Evolutionary conservation across 768 basidiomycete genomes (phyloP).

Genomic region (Leccinum boreale): DNA sequence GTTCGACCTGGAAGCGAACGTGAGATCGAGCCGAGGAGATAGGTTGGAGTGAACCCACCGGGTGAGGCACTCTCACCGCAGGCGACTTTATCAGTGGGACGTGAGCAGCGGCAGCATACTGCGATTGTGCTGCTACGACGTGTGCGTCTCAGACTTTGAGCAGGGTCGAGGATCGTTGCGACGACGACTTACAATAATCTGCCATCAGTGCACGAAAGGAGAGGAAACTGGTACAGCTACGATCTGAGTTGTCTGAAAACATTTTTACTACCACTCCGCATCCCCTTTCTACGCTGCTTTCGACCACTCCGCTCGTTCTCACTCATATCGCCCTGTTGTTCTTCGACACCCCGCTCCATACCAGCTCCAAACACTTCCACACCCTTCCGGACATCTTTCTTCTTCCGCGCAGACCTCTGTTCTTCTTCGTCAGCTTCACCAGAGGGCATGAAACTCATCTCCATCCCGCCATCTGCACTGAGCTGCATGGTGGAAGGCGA

Average conservation of each 20-base stretch:
- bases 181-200: slow-evolving; percentile 20
- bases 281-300: slow-evolving; percentile 69
- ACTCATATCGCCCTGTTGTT: slow-evolving; percentile 43
- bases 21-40: neutral
- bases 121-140: slow-evolving; percentile 42
- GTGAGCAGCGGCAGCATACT: slow-evolving; percentile 71
- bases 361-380: slow-evolving; percentile 84
- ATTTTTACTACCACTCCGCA: slow-evolving; percentile 90
- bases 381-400: slow-evolving; percentile 47
- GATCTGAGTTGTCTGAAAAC: slow-evolving; percentile 47
- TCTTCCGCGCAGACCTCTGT: slow-evolving; percentile 26
- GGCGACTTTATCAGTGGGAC: slow-evolving; percentile 93
- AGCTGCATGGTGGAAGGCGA: slow-evolving; percentile 19
- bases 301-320: slow-evolving; percentile 78
- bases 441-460: slow-evolving; percentile 79
- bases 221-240: neutral
- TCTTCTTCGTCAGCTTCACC: slow-evolving; percentile 17
- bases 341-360: slow-evolving; percentile 75
- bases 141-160: neutral
- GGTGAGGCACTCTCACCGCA: slow-evolving; percentile 82
- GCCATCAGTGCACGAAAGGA: slow-evolving; percentile 8
- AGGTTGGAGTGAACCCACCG: slow-evolving; percentile 39
- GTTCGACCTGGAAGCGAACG: slow-evolving; percentile 56
- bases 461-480: slow-evolving; percentile 64
- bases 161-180: neutral